A percentile compares a stretch with the other conserved stretches of the same genome.
These are phyloP conservation scores for Nemania sp. DNA, from an alignment of 2,329 filamentous ascomycete genomes.

Conservation along the genomic window DNA sequence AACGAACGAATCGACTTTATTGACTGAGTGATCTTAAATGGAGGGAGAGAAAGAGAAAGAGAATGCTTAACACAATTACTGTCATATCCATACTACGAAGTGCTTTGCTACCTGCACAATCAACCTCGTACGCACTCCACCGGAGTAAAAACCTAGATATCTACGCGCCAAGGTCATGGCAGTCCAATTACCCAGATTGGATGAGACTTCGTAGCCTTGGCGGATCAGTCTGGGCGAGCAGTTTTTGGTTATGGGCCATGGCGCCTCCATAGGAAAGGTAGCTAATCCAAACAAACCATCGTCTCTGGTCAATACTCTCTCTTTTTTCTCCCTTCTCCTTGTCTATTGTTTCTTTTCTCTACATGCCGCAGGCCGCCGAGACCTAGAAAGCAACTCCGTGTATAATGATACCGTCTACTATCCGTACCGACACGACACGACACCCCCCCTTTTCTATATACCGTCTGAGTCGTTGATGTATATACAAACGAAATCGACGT, in stretches of 20 bases:
- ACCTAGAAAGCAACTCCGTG: not conserved
- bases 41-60: no score
- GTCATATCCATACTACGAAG: no score
- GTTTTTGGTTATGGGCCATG: not conserved
- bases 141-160: no score
- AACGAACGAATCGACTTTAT: no score
- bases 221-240: constrained; percentile 12
- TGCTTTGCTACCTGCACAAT: no score
- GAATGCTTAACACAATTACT: no score
- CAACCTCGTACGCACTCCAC: no score
- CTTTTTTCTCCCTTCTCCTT: constrained; percentile 3
- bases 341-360: not conserved
- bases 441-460: not conserved
- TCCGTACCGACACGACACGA: not conserved
- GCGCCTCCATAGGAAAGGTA: no score
- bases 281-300: no score
- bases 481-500: not conserved
- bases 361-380: not conserved
- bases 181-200: not conserved
- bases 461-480: not conserved
- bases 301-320: not conserved
- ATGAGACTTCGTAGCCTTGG: constrained; percentile 5
- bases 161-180: no score
- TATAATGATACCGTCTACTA: not conserved
- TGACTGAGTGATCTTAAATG: no score